Evolutionary conservation across 768 basidiomycete genomes (phyloP), one percentile per base, ranked within the genome.

Genomic region (Tubosaeta sp.): DNA sequence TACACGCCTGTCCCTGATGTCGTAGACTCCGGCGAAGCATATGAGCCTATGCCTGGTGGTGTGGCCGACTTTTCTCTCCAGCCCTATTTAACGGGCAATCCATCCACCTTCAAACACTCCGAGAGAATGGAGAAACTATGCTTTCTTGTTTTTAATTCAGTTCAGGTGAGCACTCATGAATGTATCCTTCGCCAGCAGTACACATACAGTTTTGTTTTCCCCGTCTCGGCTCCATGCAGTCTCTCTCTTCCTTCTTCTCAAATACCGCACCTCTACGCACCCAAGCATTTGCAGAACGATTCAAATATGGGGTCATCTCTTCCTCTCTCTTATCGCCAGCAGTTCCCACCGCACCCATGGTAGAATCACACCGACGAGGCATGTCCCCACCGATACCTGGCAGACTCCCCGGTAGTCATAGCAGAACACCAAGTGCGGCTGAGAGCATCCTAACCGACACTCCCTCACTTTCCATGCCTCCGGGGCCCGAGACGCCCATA

Each of bases 301-400:
- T 91, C 80, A 90, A 90, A 65, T 91, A 90, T 76, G 82, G 81
- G 53, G 80, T 91, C 4, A 89, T 91, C 53, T 88, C 88, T 4
- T 90, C 88, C 3, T 82, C 87, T 8, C 73, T 91, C 9, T 76
- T 91, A n/a, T 80, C 86, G 4, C 66, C 81, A 3, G 72, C 80
- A 48, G 72, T 84, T 51, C 61, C 82, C 37, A 58, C 78, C 29
- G 69, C 78, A n/a, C 60, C 57, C 58, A 66, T 57, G 44, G 41
- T 48, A 42, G 69, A 58, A 51, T 60, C 52, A 13, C 67, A 58
- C 43, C 68, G 75, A 35, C 64, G 69, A 39, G 60, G 71, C 49
- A 51, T 59, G 48, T 65, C 72, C 25, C 67, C 69, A n/a, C 63
- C 71, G 6, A 61, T 82, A 52, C 80, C 82, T 16, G 80, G 82